These are phyloP conservation scores for Coemansia sp. DNA, from an alignment of 192 early-diverging fungal genomes.

Conservation along the genomic window DNA sequence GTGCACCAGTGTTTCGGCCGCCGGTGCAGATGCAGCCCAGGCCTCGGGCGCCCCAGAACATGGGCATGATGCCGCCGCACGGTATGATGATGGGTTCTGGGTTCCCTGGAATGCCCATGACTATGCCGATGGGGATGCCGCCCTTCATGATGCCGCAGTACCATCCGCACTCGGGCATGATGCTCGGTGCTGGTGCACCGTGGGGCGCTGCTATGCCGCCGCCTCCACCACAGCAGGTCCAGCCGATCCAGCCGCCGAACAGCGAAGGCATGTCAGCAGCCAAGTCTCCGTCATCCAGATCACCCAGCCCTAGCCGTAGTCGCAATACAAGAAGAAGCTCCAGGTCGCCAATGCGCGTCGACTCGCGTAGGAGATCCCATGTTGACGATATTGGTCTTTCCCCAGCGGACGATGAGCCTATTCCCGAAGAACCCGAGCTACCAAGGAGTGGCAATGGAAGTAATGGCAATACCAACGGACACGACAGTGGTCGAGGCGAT, in stretches of 20 bases:
- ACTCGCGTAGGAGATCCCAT: neutral
- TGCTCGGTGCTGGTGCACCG: conserved; percentile 15
- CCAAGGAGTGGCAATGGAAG: neutral
- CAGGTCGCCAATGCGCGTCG: conserved; percentile 1
- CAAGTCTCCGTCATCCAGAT: neutral
- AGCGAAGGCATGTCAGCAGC: neutral
- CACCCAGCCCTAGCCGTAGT: conserved; percentile 1
- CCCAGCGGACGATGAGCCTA: conserved; percentile 11
- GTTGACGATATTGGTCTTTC: conserved; percentile 12
- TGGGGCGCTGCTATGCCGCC: conserved; percentile 11
- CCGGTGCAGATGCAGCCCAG: conserved; percentile 34
- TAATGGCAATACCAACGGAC: neutral
- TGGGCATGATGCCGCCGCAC: conserved; percentile 23
- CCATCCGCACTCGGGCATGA: conserved; percentile 16
- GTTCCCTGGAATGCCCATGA: conserved; percentile 33
- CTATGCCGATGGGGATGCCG: conserved; percentile 32
- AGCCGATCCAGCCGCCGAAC: neutral
- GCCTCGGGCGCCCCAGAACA: conserved; percentile 21
- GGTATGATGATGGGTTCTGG: conserved; percentile 24
- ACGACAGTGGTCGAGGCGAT: neutral
- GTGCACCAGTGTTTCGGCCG: conserved; percentile 12
- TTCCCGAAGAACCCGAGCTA: neutral
- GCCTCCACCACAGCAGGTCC: conserved; percentile 11
- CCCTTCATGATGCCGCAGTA: conserved; percentile 29
- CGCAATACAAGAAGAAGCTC: conserved; percentile 17